These are phyloP conservation scores for Dovyalis caffra DNA, from an alignment of 345 rosid species.

Conservation along the genomic window DNA sequence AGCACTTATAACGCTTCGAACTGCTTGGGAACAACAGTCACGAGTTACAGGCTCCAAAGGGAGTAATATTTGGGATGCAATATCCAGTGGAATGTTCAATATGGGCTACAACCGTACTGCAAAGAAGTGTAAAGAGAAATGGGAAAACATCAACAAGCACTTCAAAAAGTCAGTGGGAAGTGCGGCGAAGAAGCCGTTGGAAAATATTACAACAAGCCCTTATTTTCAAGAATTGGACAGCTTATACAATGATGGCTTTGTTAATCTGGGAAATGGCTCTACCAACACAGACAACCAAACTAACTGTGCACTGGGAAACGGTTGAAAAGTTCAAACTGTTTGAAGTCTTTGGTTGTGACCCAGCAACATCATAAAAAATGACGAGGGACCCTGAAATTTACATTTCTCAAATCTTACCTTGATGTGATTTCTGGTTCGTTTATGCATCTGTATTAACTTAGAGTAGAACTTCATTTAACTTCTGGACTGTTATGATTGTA, in stretches of 20 bases:
- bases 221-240: conserved; percentile 51
- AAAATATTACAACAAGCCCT: conserved; percentile 42
- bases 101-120: conserved; percentile 62
- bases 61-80: conserved; percentile 56
- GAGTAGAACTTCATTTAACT: not conserved
- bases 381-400: not conserved
- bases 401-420: not conserved
- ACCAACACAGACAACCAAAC: conserved; percentile 7
- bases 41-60: conserved; percentile 34
- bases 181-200: conserved; percentile 40
- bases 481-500: not conserved
- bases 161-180: conserved; percentile 47
- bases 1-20: conserved; percentile 57
- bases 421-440: not conserved
- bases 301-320: not conserved
- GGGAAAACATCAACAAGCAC: conserved; percentile 84
- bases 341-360: not conserved
- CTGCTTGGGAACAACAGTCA: conserved; percentile 44
- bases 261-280: conserved; percentile 15
- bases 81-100: conserved; percentile 52
- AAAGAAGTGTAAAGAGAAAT: conserved; percentile 79
- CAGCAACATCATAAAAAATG: not conserved
- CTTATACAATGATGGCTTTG: conserved; percentile 41
- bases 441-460: not conserved
- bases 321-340: not conserved